Evolutionary conservation across 305 asterid genomes (phyloP).

Genomic region (Solanum hybrid): DNA sequence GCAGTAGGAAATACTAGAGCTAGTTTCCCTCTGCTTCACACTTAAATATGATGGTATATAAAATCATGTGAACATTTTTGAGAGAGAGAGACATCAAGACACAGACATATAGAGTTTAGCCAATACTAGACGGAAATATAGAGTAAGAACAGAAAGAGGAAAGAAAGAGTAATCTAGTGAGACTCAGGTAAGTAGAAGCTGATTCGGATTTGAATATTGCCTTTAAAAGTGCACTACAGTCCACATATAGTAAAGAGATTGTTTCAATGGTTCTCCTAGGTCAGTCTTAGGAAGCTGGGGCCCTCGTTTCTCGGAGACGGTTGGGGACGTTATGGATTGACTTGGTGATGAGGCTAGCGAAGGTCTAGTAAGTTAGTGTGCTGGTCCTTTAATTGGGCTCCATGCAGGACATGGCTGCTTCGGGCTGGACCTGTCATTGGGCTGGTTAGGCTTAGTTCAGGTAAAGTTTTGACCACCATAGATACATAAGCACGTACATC

Average conservation of each 20-base stretch:
- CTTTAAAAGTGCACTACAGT: background rate
- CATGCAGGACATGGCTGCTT: background rate
- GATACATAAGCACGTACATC: background rate
- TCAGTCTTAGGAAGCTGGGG: background rate
- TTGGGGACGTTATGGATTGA: background rate
- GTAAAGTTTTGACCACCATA: background rate
- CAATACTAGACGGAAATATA: background rate
- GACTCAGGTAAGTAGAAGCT: background rate
- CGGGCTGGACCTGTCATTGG: background rate
- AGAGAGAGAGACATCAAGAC: background rate
- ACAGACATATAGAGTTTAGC: background rate
- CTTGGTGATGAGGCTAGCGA: background rate
- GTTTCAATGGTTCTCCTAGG: background rate
- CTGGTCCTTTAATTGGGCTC: background rate
- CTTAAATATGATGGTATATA: background rate
- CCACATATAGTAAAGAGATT: background rate
- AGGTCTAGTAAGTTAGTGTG: background rate
- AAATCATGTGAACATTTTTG: background rate
- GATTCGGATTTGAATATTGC: background rate
- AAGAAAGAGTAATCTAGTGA: background rate
- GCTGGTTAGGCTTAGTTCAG: background rate
- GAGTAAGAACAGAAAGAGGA: background rate
- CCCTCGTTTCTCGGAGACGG: background rate
- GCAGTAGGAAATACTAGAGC: background rate
- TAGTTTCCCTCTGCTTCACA: background rate